Evolutionary conservation across 2,329 filamentous ascomycete species (phyloP).

Genomic region (Incumbomyces delicatus): DNA sequence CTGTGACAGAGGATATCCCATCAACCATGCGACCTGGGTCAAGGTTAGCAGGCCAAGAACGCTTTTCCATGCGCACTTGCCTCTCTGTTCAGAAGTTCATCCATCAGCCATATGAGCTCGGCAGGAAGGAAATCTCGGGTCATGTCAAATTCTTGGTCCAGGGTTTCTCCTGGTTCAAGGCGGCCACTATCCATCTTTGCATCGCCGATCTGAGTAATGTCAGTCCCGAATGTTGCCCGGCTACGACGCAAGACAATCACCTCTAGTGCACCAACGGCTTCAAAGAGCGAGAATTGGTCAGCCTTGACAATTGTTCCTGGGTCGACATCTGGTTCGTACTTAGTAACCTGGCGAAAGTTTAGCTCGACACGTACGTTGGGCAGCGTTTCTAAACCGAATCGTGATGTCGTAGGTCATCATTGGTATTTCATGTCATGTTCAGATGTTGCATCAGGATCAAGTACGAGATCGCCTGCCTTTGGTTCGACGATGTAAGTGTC

Average conservation of each 20-base stretch:
- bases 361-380: conserved; percentile 34
- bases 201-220: conserved; percentile 76
- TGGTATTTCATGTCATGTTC: conserved; percentile 5
- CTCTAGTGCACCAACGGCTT: conserved; percentile 71
- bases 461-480: too few species aligned
- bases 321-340: conserved; percentile 9
- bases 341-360: not conserved
- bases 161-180: conserved; percentile 64
- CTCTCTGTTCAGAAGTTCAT: conserved; percentile 83
- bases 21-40: conserved; percentile 81
- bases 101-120: conserved; percentile 86
- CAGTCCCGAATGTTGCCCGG: not conserved
- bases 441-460: too few species aligned
- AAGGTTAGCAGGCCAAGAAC: not conserved
- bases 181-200: conserved; percentile 97
- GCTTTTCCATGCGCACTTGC: conserved; percentile 28
- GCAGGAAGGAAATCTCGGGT: conserved; percentile 57
- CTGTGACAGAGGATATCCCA: conserved; percentile 89
- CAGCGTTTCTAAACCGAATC: conserved; percentile 43
- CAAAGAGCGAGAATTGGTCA: conserved; percentile 86
- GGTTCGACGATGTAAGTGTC: too few species aligned
- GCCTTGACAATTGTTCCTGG: conserved; percentile 83
- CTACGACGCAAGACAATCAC: conserved; percentile 24
- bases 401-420: conserved; percentile 44
- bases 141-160: conserved; percentile 75